Evolutionary conservation across 2,329 filamentous ascomycete species (phyloP).

Genomic region (Neofusicoccum sp.): DNA sequence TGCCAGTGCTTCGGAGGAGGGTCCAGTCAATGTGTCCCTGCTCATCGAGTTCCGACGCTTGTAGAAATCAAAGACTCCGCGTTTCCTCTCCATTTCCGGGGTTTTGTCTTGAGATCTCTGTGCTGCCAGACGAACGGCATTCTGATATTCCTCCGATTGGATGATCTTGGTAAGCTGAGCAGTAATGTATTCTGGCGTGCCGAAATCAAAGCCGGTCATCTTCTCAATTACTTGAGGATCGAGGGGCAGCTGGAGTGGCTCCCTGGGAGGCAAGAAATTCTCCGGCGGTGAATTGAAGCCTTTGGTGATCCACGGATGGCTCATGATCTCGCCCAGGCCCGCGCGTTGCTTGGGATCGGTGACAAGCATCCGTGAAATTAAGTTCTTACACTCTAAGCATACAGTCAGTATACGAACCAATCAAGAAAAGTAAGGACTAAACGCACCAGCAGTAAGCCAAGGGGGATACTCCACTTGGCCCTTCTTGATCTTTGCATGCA

Average conservation of each 20-base stretch:
- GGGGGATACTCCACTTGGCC: conserved; percentile 92
- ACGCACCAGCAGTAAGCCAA: conserved; percentile 80
- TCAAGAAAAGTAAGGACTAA: background rate
- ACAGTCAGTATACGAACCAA: conserved; percentile 17
- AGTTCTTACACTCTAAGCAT: conserved; percentile 77
- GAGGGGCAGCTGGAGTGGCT: conserved; percentile 80
- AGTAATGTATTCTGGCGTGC: conserved; percentile 77
- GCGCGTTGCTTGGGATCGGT: conserved; percentile 88
- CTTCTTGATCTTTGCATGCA: conserved; percentile 99
- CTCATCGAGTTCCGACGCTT: conserved; percentile 90
- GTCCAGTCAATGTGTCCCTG: conserved; percentile 77
- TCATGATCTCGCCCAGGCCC: conserved; percentile 87
- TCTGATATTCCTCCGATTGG: conserved; percentile 90
- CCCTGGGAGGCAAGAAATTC: conserved; percentile 79
- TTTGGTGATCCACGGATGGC: conserved; percentile 93
- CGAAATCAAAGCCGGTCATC: conserved; percentile 99
- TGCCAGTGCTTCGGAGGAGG: conserved; percentile 82
- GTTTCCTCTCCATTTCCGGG: conserved; percentile 69
- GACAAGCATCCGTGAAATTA: conserved; percentile 93
- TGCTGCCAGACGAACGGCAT: conserved; percentile 69
- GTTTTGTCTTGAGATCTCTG: conserved; percentile 61
- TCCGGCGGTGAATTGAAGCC: conserved; percentile 84
- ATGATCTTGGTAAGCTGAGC: conserved; percentile 80
- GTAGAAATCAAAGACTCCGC: conserved; percentile 96
- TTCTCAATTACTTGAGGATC: conserved; percentile 81